A percentile compares a stretch with the other conserved stretches of the same genome.
Evolutionary conservation across 441 rosid genomes (phyloP).

Genomic region (Corymbia calophylla): DNA sequence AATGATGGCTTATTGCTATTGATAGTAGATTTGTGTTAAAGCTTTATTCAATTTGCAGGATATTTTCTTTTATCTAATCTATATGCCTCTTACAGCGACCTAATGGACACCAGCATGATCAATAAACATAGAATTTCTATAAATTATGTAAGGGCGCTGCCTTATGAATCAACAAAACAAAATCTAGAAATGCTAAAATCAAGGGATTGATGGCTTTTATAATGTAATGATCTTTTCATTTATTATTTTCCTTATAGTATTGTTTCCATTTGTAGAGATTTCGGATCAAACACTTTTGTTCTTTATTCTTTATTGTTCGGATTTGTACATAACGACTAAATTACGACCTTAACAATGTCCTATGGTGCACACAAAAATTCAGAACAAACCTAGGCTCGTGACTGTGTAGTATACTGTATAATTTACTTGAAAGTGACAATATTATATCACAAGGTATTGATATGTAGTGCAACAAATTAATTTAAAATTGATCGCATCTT

Average conservation of each 20-base stretch:
- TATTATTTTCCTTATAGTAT: not conserved
- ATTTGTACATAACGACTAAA: not conserved
- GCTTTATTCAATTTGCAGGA: not conserved
- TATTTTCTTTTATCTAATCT: not conserved
- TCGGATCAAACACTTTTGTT: too few species aligned
- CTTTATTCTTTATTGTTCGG: not conserved
- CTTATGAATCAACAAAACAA: not conserved
- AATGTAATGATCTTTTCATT: not conserved
- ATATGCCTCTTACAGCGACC: not conserved
- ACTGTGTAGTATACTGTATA: not conserved
- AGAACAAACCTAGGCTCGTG: not conserved
- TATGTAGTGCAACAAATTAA: not conserved
- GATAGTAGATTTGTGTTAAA: not conserved
- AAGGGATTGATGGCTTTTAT: not conserved
- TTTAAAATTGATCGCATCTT: not conserved
- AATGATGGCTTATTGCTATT: not conserved
- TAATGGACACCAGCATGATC: not conserved
- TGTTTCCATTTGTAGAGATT: not conserved
- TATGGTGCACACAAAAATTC: not conserved
- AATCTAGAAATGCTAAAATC: not conserved
- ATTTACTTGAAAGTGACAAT: not conserved
- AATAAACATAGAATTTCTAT: not conserved
- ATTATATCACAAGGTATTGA: not conserved
- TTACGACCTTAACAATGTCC: not conserved
- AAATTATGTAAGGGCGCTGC: not conserved